Conservation (phyloP, 768 basidiomycete species). For the Auriscalpium microsporum region DNA sequence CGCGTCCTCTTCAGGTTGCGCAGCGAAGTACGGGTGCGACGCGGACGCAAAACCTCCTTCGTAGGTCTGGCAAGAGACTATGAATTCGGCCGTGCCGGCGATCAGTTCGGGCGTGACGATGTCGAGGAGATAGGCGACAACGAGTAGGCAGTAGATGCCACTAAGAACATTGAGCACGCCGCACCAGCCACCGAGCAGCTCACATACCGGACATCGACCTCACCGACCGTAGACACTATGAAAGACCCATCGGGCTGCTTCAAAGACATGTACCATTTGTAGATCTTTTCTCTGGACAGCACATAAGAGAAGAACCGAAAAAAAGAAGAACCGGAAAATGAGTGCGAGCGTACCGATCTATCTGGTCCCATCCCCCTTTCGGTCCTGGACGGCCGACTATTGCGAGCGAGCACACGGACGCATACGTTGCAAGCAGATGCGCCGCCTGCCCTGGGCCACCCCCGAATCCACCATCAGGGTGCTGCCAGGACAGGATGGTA, state of each 20-base stretch:
- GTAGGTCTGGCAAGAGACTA: slow-evolving; percentile 91
- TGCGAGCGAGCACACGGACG: slow-evolving; percentile 74
- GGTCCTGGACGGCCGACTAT: slow-evolving; percentile 69
- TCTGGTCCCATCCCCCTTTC: slow-evolving; percentile 78
- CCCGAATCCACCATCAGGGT: slow-evolving; percentile 82
- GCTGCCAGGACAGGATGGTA: slow-evolving; percentile 75
- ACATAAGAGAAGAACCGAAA: background rate
- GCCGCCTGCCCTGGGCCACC: slow-evolving; percentile 86
- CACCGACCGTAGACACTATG: slow-evolving; percentile 76
- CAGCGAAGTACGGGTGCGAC: slow-evolving; percentile 57
- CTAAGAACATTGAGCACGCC: slow-evolving; percentile 27
- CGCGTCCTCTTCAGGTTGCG: slow-evolving; percentile 1
- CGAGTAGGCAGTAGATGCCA: slow-evolving; percentile 91
- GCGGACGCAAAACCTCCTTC: slow-evolving; percentile 90
- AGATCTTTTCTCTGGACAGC: slow-evolving; percentile 54
- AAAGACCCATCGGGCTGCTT: slow-evolving; percentile 94
- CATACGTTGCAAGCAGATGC: slow-evolving; percentile 88
- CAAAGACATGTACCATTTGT: slow-evolving; percentile 83
- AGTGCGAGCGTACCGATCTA: slow-evolving; percentile 54
- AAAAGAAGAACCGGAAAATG: background rate
- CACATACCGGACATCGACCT: slow-evolving; percentile 86
- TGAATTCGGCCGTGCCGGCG: slow-evolving; percentile 63
- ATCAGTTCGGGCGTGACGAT: slow-evolving; percentile 86
- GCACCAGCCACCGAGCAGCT: background rate
- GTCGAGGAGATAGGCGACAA: slow-evolving; percentile 73